Base-by-base conservation (phyloP, 116 monocot species). In the Thalassia testudinum region DNA sequence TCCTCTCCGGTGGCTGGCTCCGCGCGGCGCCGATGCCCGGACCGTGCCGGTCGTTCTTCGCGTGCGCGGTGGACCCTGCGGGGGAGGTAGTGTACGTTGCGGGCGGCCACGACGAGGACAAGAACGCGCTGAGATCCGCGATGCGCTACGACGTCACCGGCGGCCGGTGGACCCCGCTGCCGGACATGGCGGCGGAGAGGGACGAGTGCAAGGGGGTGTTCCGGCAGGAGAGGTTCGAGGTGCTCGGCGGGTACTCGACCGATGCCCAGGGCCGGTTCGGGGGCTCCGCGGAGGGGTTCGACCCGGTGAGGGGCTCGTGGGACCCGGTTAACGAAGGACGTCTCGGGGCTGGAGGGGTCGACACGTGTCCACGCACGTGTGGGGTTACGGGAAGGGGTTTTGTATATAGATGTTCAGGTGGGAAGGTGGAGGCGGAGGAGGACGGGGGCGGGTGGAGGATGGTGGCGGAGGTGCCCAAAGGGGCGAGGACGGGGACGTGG, bases 21-120 rank as follows among this genome's bases (percentile, higher is more conserved):
- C 16, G 37, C 0, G 78, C 80, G 12, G 21, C 60, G 29, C 62
- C 42, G 44, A 63, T 91, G 64, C 84, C 84, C 1, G 75, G 75
- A 21, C 78, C 81, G 18, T 38, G 48, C 8, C 44, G 85, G 28
- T 78, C 81, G 34, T 84, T 85, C 73, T 91, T 91, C 68, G 75
- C 81, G 0, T 85, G 91, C 62, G 70, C 70, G 11, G 64, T 68
- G 11, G 24, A 66, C 26, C 71, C 57, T 42, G 16, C 8, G n/a
- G 44, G 21, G 18, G 20, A 52, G 27, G 52, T 11, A 53, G 62
- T 78, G 52, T 73, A 59, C 49, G 73, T 73, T 19, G 73, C 78
- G 4, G 78, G 78, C 23, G 78, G 78, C 1, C 73, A 78, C 69
- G 78, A 78, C 58, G 65, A 73, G 53, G 65, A 65, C 34, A 78